Evolutionary conservation across 352 stramenopile species (phyloP).

Genomic region (Pythium monospermum): DNA sequence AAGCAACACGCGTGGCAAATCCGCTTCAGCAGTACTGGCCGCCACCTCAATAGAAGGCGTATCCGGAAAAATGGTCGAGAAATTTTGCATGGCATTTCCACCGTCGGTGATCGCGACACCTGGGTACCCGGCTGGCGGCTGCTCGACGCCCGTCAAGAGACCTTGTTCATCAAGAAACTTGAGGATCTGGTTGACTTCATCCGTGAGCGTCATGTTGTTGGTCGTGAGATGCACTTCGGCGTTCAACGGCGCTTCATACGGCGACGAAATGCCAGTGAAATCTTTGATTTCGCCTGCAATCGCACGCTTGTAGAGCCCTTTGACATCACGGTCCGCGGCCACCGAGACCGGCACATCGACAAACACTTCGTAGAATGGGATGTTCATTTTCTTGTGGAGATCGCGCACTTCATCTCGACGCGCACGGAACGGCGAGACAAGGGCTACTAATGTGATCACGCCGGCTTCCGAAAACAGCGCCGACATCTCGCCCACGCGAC

Average conservation of each 20-base stretch:
- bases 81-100: conserved; percentile 65
- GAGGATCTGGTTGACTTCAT: conserved; percentile 63
- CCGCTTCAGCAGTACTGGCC: too few species aligned
- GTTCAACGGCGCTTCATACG: conserved; percentile 93
- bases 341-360: conserved; percentile 96
- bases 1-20: conserved; percentile 90
- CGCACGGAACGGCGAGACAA: conserved; percentile 95
- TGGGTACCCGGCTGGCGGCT: conserved; percentile 53
- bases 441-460: conserved; percentile 96
- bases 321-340: conserved; percentile 95
- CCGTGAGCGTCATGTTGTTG: conserved; percentile 92
- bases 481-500: conserved; percentile 95
- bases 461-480: conserved; percentile 95
- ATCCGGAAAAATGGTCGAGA: conserved; percentile 54
- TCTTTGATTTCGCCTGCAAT: conserved; percentile 96
- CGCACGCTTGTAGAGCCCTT: conserved; percentile 93
- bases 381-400: conserved; percentile 88
- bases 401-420: conserved; percentile 93
- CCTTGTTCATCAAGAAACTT: conserved; percentile 53
- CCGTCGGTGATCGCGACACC: conserved; percentile 86
- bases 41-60: too few species aligned
- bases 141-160: conserved; percentile 54
- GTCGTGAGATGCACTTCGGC: conserved; percentile 96
- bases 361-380: conserved; percentile 99
- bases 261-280: conserved; percentile 98